Percentiles rank a stretch among this genome's conserved stretches.
These are phyloP conservation scores for Botrytis hyacinthi DNA, from an alignment of 2,329 filamentous ascomycete species.

Conservation along the genomic window DNA sequence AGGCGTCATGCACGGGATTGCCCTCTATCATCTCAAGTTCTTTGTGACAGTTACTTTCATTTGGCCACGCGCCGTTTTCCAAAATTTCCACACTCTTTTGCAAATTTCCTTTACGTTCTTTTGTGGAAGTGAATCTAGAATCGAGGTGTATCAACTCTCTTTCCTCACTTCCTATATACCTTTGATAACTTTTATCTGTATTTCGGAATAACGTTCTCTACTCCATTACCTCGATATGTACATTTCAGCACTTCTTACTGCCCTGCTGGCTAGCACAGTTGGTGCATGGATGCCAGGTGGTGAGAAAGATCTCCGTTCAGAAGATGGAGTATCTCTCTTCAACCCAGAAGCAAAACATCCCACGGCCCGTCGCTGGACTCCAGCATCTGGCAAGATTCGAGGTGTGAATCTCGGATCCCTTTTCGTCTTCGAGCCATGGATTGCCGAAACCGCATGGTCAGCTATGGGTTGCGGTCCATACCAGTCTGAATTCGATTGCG, in stretches of 20 bases:
- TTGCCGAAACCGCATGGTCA: constrained; percentile 43
- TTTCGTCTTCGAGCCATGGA: constrained; percentile 51
- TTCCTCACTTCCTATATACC: background rate
- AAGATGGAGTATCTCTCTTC: constrained; percentile 18
- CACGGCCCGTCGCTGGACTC: constrained; percentile 14
- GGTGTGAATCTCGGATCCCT: constrained; percentile 50
- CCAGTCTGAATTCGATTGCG: constrained; percentile 49
- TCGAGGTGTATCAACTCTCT: background rate
- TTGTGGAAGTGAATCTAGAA: background rate
- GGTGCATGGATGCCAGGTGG: constrained; percentile 19
- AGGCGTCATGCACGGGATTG: background rate
- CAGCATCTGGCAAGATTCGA: constrained; percentile 43
- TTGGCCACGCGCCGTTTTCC: background rate
- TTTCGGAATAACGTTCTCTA: background rate
- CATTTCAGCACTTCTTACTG: constrained; percentile 12
- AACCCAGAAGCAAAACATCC: constrained; percentile 11
- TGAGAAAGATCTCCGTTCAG: constrained; percentile 5
- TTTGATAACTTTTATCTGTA: background rate
- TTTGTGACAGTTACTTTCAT: background rate
- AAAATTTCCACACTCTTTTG: background rate
- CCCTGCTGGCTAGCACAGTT: constrained; percentile 9
- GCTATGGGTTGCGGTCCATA: constrained; percentile 46
- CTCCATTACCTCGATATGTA: background rate
- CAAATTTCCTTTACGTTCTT: background rate
- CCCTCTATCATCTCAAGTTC: background rate